Evolutionary conservation across 306 rosid species (phyloP).

Genomic region (Fragaria nilgerrensis): DNA sequence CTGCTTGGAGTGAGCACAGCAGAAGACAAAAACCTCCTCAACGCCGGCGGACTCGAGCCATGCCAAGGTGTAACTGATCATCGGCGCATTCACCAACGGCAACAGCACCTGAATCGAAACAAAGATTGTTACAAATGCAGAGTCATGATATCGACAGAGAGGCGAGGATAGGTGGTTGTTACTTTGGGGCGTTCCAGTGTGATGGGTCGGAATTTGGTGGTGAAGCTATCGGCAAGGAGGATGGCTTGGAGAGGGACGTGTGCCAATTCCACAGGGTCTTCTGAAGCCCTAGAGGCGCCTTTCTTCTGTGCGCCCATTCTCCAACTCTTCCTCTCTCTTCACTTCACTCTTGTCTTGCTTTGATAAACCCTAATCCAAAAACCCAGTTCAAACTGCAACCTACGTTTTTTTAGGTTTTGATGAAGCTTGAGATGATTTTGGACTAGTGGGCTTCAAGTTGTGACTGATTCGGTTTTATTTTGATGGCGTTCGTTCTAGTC

Average conservation of each 20-base stretch:
- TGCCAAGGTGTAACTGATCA: conserved; percentile 82
- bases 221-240: conserved; percentile 86
- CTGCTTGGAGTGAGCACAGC: conserved; percentile 91
- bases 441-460: too few species aligned
- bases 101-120: conserved; percentile 56
- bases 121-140: not conserved
- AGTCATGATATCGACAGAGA: too few species aligned
- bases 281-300: conserved; percentile 63
- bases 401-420: too few species aligned
- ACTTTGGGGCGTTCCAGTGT: conserved; percentile 98
- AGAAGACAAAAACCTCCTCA: conserved; percentile 92
- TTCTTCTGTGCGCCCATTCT: conserved; percentile 79
- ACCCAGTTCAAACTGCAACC: not conserved
- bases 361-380: conserved; percentile 29
- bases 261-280: conserved; percentile 74
- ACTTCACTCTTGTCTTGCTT: not conserved
- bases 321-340: not conserved
- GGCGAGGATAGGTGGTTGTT: not conserved
- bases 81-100: conserved; percentile 81
- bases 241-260: conserved; percentile 84
- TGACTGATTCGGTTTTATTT: too few species aligned
- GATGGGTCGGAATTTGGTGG: conserved; percentile 91
- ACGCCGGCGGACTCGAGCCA: conserved; percentile 99
- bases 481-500: too few species aligned
- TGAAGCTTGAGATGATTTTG: too few species aligned